phyloP scores from a whole-genome alignment of 73 alveolate genomes.

The Durusdinium trenchii region DNA sequence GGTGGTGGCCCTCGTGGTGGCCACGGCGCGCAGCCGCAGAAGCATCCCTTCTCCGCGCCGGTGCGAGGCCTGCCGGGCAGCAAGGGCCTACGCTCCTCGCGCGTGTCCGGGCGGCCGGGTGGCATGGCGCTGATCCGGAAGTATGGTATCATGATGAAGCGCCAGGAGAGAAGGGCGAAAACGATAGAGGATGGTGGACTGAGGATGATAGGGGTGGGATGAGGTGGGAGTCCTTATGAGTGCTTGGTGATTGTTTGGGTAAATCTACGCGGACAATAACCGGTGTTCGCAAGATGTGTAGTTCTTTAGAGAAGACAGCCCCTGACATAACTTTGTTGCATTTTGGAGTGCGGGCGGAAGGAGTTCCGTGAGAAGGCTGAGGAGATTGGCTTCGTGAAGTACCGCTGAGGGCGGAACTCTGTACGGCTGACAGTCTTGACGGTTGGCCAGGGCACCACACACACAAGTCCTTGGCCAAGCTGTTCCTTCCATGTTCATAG shows the following conservation, averaged over 20 bases:
- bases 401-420: slow-evolving; percentile 61
- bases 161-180: slow-evolving; percentile 26
- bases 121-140: slow-evolving; percentile 96
- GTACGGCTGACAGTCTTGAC: not conserved
- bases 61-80: slow-evolving; percentile 95
- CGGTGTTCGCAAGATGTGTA: no score
- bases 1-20: slow-evolving; percentile 94
- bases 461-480: slow-evolving; percentile 40
- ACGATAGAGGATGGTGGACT: no score
- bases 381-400: slow-evolving; percentile 95
- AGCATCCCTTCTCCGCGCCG: slow-evolving; percentile 91
- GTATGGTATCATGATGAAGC: slow-evolving; percentile 96
- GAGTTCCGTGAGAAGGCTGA: slow-evolving; percentile 95
- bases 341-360: no score
- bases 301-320: no score
- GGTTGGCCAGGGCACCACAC: slow-evolving; percentile 32
- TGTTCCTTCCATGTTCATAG: not conserved
- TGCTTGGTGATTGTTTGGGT: no score
- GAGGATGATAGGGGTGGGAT: no score
- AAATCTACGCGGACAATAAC: no score
- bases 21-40: slow-evolving; percentile 88
- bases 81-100: slow-evolving; percentile 78
- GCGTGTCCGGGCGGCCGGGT: slow-evolving; percentile 83
- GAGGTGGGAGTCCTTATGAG: no score
- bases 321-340: no score